These are phyloP conservation scores for Wickerhamomyces hampshirensis DNA, from an alignment of 805 yeast species.

Conservation along the genomic window DNA sequence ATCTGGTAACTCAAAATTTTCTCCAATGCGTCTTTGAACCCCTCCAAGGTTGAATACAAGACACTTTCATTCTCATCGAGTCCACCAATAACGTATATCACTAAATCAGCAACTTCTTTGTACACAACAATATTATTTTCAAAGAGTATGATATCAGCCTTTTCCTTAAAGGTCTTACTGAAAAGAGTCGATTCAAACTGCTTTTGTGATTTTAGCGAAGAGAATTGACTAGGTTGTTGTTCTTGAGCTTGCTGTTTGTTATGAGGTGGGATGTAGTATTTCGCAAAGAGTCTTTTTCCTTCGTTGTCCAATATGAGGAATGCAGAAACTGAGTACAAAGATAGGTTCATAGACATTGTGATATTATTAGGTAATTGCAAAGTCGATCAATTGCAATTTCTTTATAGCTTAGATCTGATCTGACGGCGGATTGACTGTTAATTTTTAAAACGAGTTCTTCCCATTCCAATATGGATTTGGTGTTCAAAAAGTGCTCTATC, in stretches of 20 bases:
- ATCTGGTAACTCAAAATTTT: slow-evolving; percentile 61
- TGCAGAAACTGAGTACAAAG: slow-evolving; percentile 81
- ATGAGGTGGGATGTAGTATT: slow-evolving; percentile 74
- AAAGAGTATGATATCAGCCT: slow-evolving; percentile 73
- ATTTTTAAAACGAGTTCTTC: too few relatives aligned
- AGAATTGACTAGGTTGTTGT: slow-evolving; percentile 23
- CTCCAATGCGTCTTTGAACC: slow-evolving; percentile 77
- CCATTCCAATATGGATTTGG: too few relatives aligned
- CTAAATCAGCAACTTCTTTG: slow-evolving; percentile 75
- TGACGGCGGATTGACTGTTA: too few relatives aligned
- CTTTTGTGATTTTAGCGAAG: slow-evolving; percentile 55
- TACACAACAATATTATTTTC: slow-evolving; percentile 82
- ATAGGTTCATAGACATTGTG: slow-evolving; percentile 44
- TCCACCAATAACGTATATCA: slow-evolving; percentile 67
- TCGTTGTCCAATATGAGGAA: slow-evolving; percentile 74
- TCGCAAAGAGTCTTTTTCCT: slow-evolving; percentile 77
- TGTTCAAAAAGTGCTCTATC: neutral
- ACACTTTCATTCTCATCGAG: slow-evolving; percentile 82
- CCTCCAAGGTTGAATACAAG: slow-evolving; percentile 69
- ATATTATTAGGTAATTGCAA: neutral
- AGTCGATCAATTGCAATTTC: too few relatives aligned
- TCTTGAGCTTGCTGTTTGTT: slow-evolving; percentile 16
- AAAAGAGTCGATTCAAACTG: slow-evolving; percentile 72
- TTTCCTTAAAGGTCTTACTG: slow-evolving; percentile 72
- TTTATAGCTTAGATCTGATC: too few relatives aligned